phyloP scores from a whole-genome alignment of 1,284 basidiomycete genomes.

The Pisolithus thermaeus region DNA sequence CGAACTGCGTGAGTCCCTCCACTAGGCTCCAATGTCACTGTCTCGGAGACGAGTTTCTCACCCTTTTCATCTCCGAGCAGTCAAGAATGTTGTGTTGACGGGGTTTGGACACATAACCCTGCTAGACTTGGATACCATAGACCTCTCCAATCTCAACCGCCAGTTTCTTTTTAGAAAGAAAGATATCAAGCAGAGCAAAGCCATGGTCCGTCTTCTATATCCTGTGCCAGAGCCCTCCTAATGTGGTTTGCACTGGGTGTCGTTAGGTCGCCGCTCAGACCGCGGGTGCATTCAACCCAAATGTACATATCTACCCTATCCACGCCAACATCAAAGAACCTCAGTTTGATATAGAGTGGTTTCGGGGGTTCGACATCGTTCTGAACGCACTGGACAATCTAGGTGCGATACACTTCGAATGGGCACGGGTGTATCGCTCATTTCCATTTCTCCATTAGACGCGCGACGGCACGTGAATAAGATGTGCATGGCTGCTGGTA shows the following conservation, averaged over 20 bases:
- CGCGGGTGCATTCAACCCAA: slow-evolving; percentile 88
- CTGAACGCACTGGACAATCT: slow-evolving; percentile 96
- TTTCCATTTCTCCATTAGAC: slow-evolving; percentile 40
- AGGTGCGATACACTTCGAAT: slow-evolving; percentile 44
- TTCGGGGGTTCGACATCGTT: slow-evolving; percentile 85
- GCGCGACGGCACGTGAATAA: slow-evolving; percentile 93
- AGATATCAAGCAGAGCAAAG: slow-evolving; percentile 96
- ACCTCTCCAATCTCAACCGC: slow-evolving; percentile 95
- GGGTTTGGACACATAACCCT: slow-evolving; percentile 92
- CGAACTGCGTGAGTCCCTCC: slow-evolving; percentile 71
- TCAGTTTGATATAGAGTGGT: slow-evolving; percentile 89
- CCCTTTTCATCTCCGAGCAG: slow-evolving; percentile 34
- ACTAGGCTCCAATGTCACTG: background rate
- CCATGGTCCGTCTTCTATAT: slow-evolving; percentile 48
- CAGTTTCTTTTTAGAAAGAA: slow-evolving; percentile 98
- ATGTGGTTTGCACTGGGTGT: no score
- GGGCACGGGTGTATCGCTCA: background rate
- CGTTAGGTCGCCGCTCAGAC: slow-evolving; percentile 81
- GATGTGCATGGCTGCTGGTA: slow-evolving; percentile 89
- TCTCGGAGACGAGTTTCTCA: background rate
- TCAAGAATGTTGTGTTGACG: slow-evolving; percentile 93
- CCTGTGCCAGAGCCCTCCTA: background rate
- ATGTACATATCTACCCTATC: slow-evolving; percentile 82
- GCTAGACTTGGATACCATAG: slow-evolving; percentile 97
- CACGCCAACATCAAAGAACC: slow-evolving; percentile 96